phyloP scores from a whole-genome alignment of 129 eudicot species.

The Logfia minima region DNA sequence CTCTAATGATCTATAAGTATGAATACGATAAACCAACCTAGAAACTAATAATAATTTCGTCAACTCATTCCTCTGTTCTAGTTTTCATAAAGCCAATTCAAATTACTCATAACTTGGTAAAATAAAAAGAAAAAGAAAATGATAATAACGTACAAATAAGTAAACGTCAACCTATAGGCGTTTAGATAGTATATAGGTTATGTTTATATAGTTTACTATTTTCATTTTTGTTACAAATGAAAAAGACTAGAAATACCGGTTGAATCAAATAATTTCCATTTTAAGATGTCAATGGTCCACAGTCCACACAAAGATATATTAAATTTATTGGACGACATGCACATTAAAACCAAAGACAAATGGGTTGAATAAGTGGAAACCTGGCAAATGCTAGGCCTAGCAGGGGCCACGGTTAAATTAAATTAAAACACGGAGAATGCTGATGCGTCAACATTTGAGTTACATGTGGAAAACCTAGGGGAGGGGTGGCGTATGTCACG shows the following conservation, averaged over 20 bases:
- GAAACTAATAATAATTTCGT: too few species aligned
- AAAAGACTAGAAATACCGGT: neutral
- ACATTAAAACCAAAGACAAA: slow-evolving; percentile 12
- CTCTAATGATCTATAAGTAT: too few species aligned
- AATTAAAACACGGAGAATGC: slow-evolving; percentile 2
- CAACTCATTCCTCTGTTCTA: too few species aligned
- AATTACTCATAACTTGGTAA: too few species aligned
- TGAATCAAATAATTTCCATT: neutral
- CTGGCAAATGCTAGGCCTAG: neutral
- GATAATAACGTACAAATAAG: too few species aligned
- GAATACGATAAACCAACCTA: too few species aligned
- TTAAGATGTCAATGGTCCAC: neutral
- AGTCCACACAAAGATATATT: neutral
- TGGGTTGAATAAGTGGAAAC: neutral
- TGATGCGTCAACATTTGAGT: slow-evolving; percentile 11
- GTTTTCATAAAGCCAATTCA: too few species aligned
- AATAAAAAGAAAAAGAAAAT: too few species aligned
- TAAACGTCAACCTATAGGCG: too few species aligned
- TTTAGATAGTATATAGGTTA: too few species aligned
- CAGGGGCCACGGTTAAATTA: neutral
- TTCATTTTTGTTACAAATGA: neutral
- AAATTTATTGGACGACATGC: neutral
- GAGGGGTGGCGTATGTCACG: slow-evolving; percentile 23
- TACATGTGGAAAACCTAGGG: slow-evolving; percentile 17
- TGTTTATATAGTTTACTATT: too few species aligned